Base-by-base conservation (phyloP, 441 rosid genomes). In the Jatropha podagrica region DNA sequence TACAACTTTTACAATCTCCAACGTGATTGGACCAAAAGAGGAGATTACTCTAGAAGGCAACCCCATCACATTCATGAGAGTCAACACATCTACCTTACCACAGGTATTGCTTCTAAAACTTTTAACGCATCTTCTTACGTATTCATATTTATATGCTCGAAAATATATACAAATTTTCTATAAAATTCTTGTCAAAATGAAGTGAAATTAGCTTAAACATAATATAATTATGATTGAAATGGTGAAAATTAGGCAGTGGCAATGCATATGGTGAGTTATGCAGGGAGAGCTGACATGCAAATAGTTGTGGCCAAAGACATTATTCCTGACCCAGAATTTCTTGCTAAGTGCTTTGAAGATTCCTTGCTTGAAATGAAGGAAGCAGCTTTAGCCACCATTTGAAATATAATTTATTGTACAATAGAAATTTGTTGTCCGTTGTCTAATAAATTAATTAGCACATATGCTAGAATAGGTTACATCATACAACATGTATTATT, bases 251-350 rank as follows among this genome's bases (percentile, higher is more conserved):
- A 88, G 93, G 91, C 89, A 58, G 68, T 89, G 23, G 86, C 88
- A 11, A 84, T 91, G 91, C 88, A 87, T 86, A 85, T 85, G 92
- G 72, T 86, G 84, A 91, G 93, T 82, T 91, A 89, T 61, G 88
- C 85, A 3, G 92, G 86, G 13, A 83, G 76, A 74, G 93, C 89
- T 48, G 89, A 89, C 15, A 73, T 91, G 85, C 96, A 88, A 65
- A 65, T 91, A 40, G 59, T 88, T 78, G 93, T 82, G 56, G 89
- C 93, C 27, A 88, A 86, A 79, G 93, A 88, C 66, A 80, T 91
- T 4, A 83, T 91, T 46, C 93, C 86, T 38, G 93, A 88, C 64
- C 91, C 93, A 2, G 93, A 85, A 71, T 82, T 86, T 76, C 84
- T 89, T 18, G 92, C 91, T 5, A 86, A 82, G 74, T 86, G 89